Conservation (phyloP, 805 yeast genomes). For the Candida sanyiensis region DNA sequence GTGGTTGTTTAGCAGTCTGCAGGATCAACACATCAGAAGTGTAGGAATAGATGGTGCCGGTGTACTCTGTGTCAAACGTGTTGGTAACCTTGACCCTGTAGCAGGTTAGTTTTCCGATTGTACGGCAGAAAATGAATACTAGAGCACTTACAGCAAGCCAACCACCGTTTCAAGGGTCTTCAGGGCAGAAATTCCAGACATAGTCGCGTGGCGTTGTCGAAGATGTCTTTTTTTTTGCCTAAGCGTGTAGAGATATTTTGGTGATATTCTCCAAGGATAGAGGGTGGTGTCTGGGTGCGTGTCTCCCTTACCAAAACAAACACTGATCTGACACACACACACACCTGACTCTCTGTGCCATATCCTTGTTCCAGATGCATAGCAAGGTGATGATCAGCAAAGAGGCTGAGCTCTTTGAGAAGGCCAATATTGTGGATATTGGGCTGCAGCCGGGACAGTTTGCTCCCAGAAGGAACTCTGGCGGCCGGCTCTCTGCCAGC, state of each 20-base stretch:
- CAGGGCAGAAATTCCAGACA: slow-evolving; percentile 4
- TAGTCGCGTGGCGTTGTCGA: too few relatives aligned
- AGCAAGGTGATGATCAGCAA: slow-evolving; percentile 16
- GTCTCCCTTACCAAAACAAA: background rate
- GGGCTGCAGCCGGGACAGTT: slow-evolving; percentile 25
- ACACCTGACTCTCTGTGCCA: too few relatives aligned
- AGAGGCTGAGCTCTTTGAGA: slow-evolving; percentile 30
- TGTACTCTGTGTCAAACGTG: slow-evolving; percentile 46
- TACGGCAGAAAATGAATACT: background rate
- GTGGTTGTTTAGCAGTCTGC: slow-evolving; percentile 12
- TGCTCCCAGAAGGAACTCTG: slow-evolving; percentile 6
- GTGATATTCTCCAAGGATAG: background rate
- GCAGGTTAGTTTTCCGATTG: too few relatives aligned
- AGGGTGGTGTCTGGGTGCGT: background rate
- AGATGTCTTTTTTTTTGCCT: background rate
- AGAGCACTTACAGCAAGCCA: slow-evolving; percentile 12
- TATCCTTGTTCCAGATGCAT: too few relatives aligned
- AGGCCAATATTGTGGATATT: slow-evolving; percentile 29
- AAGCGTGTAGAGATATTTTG: background rate
- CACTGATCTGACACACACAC: too few relatives aligned
- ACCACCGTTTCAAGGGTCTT: slow-evolving; percentile 11
- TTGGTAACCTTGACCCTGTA: slow-evolving; percentile 61
- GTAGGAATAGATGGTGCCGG: slow-evolving; percentile 62
- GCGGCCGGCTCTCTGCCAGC: background rate
- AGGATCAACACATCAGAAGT: slow-evolving; percentile 37